Conservation (phyloP, 2,329 filamentous ascomycete species). For the Aspergillus sp. region DNA sequence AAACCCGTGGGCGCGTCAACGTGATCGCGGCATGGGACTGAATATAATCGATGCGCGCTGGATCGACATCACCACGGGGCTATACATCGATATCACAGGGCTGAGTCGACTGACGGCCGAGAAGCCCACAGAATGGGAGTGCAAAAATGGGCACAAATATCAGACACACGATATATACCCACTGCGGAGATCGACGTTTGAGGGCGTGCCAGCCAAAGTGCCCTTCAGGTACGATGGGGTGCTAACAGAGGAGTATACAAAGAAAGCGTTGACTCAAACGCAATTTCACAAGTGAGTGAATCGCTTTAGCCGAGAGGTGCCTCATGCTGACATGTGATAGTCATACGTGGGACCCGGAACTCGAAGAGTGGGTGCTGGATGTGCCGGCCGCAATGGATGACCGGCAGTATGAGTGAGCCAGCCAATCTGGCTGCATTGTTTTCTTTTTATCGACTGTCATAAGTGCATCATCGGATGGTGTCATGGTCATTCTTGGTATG, state of each 20-base stretch:
- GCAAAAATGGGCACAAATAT: constrained; percentile 79
- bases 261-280: constrained; percentile 36
- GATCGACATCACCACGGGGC: constrained; percentile 73
- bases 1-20: constrained; percentile 68
- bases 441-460: background rate
- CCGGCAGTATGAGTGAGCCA: constrained; percentile 20
- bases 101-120: constrained; percentile 67
- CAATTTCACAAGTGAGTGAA: constrained; percentile 40
- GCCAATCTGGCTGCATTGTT: background rate
- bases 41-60: constrained; percentile 85
- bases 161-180: constrained; percentile 72
- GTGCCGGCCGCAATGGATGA: constrained; percentile 17
- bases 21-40: constrained; percentile 64
- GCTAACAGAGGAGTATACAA: constrained; percentile 42
- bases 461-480: background rate
- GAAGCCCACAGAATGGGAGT: constrained; percentile 69
- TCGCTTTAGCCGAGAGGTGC: background rate
- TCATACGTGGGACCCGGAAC: constrained; percentile 39
- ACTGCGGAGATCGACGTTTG: constrained; percentile 71
- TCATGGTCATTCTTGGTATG: background rate
- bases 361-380: constrained; percentile 38
- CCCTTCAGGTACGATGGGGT: constrained; percentile 54
- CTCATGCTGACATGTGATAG: constrained; percentile 27
- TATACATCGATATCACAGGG: constrained; percentile 83
- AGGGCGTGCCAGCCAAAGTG: constrained; percentile 69